A percentile compares a stretch with the other conserved stretches of the same genome.
Evolutionary conservation across 2,329 filamentous ascomycete species (phyloP).

Genomic region (Aspergillus neotritici): DNA sequence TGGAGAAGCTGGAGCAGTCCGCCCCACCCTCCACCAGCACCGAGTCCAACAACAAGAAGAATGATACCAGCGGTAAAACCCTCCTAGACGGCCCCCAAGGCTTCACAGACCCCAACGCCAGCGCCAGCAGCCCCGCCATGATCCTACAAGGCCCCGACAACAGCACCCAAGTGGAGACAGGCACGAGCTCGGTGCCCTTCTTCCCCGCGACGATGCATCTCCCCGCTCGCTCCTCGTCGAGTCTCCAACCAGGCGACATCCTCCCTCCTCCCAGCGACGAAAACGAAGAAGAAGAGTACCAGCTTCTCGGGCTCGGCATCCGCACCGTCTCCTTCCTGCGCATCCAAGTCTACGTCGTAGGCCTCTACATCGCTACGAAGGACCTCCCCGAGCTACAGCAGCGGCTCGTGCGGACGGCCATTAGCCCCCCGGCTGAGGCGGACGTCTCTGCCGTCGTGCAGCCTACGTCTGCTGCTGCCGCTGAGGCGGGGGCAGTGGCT

Average conservation of each 20-base stretch:
- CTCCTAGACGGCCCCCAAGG: slow-evolving; percentile 39
- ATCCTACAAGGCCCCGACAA: slow-evolving; percentile 51
- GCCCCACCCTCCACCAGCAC: not conserved
- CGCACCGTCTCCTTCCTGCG: slow-evolving; percentile 82
- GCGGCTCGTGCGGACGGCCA: slow-evolving; percentile 66
- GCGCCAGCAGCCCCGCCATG: slow-evolving; percentile 23
- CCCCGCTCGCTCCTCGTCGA: slow-evolving; percentile 39
- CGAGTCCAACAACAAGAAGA: not conserved
- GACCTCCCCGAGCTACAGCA: slow-evolving; percentile 78
- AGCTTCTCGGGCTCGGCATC: slow-evolving; percentile 79
- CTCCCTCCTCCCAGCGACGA: slow-evolving; percentile 33
- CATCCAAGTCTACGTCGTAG: slow-evolving; percentile 92
- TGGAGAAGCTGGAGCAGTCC: slow-evolving; percentile 3
- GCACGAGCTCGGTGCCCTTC: slow-evolving; percentile 69
- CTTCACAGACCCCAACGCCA: slow-evolving; percentile 16
- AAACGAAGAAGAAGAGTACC: slow-evolving; percentile 63
- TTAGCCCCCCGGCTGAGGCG: slow-evolving; percentile 26
- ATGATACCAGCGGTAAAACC: slow-evolving; percentile 15
- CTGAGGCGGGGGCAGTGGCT: slow-evolving; percentile 51
- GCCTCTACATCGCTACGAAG: slow-evolving; percentile 79
- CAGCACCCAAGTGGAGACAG: slow-evolving; percentile 71
- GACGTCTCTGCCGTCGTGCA: slow-evolving; percentile 17
- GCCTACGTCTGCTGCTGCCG: too few species aligned
- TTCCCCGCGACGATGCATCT: slow-evolving; percentile 71
- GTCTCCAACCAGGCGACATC: slow-evolving; percentile 33